phyloP scores from a whole-genome alignment of 2,329 filamentous ascomycete genomes.

The Fusarium sp. region DNA sequence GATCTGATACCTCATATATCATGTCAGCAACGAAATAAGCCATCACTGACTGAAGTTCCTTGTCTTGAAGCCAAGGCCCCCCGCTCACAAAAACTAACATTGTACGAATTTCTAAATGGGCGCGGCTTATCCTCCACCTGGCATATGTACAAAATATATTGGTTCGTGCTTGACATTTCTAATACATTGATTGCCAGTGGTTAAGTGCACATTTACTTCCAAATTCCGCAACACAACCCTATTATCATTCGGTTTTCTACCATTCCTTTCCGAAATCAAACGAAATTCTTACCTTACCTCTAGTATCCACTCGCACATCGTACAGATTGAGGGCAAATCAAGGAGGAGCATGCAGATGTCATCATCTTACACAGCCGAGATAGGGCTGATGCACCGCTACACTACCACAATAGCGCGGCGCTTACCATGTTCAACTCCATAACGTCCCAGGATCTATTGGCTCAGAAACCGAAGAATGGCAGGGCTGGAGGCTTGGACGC shows the following conservation, averaged over 20 bases:
- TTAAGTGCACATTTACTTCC: background rate
- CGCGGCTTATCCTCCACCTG: background rate
- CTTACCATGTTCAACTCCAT: background rate
- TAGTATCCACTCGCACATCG: background rate
- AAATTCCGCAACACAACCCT: background rate
- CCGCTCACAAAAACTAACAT: background rate
- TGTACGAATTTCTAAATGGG: background rate
- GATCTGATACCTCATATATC: background rate
- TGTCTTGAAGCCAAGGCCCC: background rate
- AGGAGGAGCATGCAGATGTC: background rate
- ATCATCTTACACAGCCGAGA: background rate
- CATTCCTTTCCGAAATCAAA: background rate
- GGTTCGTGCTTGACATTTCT: background rate
- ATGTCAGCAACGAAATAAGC: background rate
- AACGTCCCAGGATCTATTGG: background rate
- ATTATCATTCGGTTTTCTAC: background rate
- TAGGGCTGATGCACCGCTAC: slow-evolving; percentile 11
- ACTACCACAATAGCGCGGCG: background rate
- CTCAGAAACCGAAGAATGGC: background rate
- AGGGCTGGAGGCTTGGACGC: background rate
- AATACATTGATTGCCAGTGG: background rate
- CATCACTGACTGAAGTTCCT: background rate
- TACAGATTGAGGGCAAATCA: background rate
- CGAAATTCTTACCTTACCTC: background rate
- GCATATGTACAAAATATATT: background rate